Conservation (phyloP, 805 yeast species). For the Saccharomycopsis fibuligera region DNA sequence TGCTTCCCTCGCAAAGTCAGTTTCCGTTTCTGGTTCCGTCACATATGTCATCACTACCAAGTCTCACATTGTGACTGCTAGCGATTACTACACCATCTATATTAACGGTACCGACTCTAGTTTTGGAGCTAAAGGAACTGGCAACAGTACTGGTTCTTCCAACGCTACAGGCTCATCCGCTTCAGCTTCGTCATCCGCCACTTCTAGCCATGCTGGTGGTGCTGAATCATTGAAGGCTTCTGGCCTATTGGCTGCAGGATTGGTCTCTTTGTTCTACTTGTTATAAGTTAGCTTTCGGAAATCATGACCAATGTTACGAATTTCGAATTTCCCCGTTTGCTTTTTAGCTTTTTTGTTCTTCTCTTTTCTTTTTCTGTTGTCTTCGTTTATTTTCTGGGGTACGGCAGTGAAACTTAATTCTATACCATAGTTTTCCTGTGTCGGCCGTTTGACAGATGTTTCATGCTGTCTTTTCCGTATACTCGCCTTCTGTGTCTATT, state of each 20-base stretch:
- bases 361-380: no score
- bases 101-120: not conserved
- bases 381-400: no score
- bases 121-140: no score
- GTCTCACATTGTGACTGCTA: not conserved
- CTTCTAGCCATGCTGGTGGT: no score
- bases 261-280: slow-evolving; percentile 4
- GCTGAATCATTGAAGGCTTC: not conserved
- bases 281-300: slow-evolving; percentile 5
- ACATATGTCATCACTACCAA: not conserved
- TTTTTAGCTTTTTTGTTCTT: no score
- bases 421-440: no score
- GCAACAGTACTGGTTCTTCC: not conserved
- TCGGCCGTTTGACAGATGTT: no score
- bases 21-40: slow-evolving; percentile 13
- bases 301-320: no score
- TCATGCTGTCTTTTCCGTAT: no score
- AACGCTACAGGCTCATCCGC: not conserved
- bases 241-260: slow-evolving; percentile 3
- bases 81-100: not conserved
- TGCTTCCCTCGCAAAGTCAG: slow-evolving; percentile 8
- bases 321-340: no score
- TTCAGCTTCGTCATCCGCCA: not conserved
- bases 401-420: no score
- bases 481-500: no score